phyloP scores from a whole-genome alignment of 106 monocot genomes.

The Amphibolis antarctica region DNA sequence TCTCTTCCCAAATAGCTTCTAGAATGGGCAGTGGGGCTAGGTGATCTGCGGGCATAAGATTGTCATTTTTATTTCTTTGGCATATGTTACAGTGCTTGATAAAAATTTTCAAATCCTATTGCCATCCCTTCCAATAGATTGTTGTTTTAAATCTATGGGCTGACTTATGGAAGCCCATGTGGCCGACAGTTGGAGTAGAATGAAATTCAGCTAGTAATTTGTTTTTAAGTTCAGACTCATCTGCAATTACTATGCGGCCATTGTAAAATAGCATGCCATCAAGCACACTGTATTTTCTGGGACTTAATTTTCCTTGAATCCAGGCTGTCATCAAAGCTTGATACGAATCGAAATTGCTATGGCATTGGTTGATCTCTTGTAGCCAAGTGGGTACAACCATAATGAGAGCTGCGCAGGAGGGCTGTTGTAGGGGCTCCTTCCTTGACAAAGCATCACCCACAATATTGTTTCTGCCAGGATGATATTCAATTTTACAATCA shows the following conservation, averaged over 20 bases:
- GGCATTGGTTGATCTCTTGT: neutral
- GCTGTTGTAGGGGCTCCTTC: no score
- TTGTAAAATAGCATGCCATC: neutral
- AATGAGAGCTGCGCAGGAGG: no score
- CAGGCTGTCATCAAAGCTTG: neutral
- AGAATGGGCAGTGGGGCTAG: neutral
- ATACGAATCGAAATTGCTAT: rapidly evolving
- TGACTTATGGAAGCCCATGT: neutral
- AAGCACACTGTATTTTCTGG: neutral
- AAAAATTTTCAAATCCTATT: neutral
- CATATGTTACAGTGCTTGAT: neutral
- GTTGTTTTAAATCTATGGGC: neutral
- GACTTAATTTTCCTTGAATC: neutral
- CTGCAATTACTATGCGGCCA: neutral
- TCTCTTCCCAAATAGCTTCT: neutral
- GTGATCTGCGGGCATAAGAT: neutral
- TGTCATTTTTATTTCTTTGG: neutral
- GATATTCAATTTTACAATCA: no score
- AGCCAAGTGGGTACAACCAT: no score
- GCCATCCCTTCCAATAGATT: neutral
- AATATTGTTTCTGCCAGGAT: no score
- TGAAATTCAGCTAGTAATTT: neutral
- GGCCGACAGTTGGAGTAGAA: neutral
- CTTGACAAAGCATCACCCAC: no score
- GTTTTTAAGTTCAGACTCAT: neutral